These are phyloP conservation scores for Yamadazyma olivae DNA, from an alignment of 805 yeast genomes.

Conservation along the genomic window DNA sequence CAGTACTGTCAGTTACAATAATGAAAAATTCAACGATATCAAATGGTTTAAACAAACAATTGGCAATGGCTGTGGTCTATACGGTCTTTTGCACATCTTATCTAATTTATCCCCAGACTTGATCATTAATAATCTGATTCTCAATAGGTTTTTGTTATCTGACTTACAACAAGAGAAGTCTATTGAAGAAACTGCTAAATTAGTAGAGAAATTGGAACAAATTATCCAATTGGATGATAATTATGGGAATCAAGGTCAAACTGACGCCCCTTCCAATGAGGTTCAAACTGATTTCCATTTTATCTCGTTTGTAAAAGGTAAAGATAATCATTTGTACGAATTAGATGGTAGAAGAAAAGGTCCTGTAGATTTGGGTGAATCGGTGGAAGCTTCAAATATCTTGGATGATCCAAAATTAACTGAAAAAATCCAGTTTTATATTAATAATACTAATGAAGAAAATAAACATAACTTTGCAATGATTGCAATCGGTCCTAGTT, in stretches of 20 bases:
- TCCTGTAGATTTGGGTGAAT: constrained; percentile 60
- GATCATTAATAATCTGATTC: constrained; percentile 35
- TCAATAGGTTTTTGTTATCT: constrained; percentile 18
- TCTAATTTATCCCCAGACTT: constrained; percentile 46
- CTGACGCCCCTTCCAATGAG: constrained; percentile 62
- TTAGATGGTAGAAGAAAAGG: constrained; percentile 86
- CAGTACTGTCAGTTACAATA: constrained; percentile 14
- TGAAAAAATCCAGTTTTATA: constrained; percentile 61
- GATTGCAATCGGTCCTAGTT: constrained; percentile 69
- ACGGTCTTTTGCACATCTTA: constrained; percentile 71
- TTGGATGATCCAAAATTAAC: constrained; percentile 50
- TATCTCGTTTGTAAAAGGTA: constrained; percentile 62
- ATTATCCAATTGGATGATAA: constrained; percentile 39
- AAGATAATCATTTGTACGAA: constrained; percentile 65
- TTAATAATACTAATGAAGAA: constrained; percentile 57
- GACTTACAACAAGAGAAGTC: constrained; percentile 10
- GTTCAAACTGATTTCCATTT: constrained; percentile 64
- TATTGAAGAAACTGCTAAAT: constrained; percentile 33
- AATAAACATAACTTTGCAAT: constrained; percentile 68
- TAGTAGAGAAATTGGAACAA: constrained; percentile 46
- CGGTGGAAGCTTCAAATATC: constrained; percentile 41
- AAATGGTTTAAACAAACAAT: constrained; percentile 87
- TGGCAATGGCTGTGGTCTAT: constrained; percentile 88
- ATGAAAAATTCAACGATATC: constrained; percentile 32
- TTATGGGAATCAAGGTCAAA: constrained; percentile 55